phyloP scores from a whole-genome alignment of 768 basidiomycete genomes.

The Coprinopsis sp. region DNA sequence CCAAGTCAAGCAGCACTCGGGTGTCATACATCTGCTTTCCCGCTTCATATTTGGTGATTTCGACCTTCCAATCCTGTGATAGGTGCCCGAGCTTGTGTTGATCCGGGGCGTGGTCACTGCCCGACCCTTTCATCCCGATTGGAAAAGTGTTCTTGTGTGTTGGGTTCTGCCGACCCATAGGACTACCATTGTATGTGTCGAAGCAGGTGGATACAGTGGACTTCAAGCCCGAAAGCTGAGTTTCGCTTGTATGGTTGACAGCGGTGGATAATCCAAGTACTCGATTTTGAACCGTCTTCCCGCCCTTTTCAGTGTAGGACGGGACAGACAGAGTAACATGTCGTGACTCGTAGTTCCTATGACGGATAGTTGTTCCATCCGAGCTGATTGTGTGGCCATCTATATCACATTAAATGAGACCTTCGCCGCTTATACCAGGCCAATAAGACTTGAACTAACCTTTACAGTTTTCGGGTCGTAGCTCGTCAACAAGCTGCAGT shows the following conservation, averaged over 20 bases:
- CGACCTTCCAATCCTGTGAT: not conserved
- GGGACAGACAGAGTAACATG: slow-evolving; percentile 11
- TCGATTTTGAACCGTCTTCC: not conserved
- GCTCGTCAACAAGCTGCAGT: not conserved
- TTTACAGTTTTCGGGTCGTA: not conserved
- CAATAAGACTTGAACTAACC: not conserved
- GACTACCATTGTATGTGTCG: slow-evolving; percentile 9
- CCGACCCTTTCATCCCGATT: not conserved
- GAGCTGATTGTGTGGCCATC: slow-evolving; percentile 13
- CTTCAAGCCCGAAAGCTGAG: slow-evolving; percentile 17
- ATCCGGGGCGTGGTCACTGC: not conserved
- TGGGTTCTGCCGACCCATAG: slow-evolving; percentile 5
- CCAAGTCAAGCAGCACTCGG: not conserved
- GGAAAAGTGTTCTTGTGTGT: not conserved
- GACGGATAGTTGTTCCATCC: slow-evolving; percentile 16
- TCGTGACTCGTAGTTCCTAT: slow-evolving; percentile 16
- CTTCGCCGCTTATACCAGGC: not conserved
- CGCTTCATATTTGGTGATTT: not conserved
- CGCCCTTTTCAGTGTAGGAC: not conserved
- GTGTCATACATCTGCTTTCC: not conserved
- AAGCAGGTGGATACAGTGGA: slow-evolving; percentile 10
- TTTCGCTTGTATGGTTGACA: slow-evolving; percentile 18
- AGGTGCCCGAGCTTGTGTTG: not conserved
- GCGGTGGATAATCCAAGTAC: slow-evolving; percentile 9
- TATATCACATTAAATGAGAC: not conserved